These are phyloP conservation scores for Canariomyces notabilis DNA, from an alignment of 2,329 filamentous ascomycete species.

Conservation along the genomic window DNA sequence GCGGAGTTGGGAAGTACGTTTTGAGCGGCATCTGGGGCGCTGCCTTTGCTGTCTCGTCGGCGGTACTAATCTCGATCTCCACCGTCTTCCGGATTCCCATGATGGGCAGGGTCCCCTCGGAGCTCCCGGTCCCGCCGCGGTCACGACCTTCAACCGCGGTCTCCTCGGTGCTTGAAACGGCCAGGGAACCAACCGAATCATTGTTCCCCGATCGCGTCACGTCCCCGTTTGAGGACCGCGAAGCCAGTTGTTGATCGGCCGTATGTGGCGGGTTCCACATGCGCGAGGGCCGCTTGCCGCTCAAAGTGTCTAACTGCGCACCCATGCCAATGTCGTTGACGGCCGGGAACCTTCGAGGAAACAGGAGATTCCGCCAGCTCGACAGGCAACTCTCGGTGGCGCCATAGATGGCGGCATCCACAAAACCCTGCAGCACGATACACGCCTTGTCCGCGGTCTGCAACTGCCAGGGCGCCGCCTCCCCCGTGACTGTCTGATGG, in stretches of 20 bases:
- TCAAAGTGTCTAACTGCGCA: neutral
- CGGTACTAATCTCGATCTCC: slow-evolving; percentile 6
- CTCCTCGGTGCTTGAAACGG: too few species aligned
- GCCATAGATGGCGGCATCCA: slow-evolving; percentile 39
- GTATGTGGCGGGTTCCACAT: neutral
- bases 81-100: slow-evolving; percentile 13
- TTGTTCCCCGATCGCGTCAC: neutral
- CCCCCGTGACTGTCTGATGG: slow-evolving; percentile 33
- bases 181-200: slow-evolving; percentile 1
- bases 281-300: neutral
- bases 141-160: too few species aligned
- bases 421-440: slow-evolving; percentile 38
- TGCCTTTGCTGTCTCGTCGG: too few species aligned
- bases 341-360: slow-evolving; percentile 2
- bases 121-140: too few species aligned
- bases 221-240: neutral
- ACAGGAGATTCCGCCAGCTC: slow-evolving; percentile 19
- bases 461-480: slow-evolving; percentile 33
- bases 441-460: slow-evolving; percentile 36
- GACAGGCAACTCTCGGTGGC: slow-evolving; percentile 18
- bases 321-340: neutral
- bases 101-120: neutral
- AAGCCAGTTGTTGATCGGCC: neutral
- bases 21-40: too few species aligned
- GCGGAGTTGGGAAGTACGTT: too few species aligned